A percentile compares a stretch with the other conserved stretches of the same genome.
These are phyloP conservation scores for Candida maesae DNA, from an alignment of 805 yeast species.

Conservation along the genomic window DNA sequence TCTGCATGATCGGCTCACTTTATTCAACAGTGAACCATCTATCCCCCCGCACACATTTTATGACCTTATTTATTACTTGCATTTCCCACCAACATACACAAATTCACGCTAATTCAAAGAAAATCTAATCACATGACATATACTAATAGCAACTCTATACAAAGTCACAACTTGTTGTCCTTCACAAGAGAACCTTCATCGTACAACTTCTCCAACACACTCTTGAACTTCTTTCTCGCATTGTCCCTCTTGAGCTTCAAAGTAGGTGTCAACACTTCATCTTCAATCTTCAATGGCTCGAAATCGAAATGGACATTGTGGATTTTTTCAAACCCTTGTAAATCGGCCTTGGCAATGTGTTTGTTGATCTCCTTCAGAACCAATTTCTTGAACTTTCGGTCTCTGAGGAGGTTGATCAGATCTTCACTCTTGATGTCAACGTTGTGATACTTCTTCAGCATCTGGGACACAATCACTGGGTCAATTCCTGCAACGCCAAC, in stretches of 20 bases:
- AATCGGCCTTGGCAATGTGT: constrained; percentile 27
- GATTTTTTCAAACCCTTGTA: constrained; percentile 62
- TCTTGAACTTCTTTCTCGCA: constrained; percentile 42
- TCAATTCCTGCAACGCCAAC: constrained; percentile 65
- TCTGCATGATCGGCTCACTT: no score
- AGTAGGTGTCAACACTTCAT: constrained; percentile 67
- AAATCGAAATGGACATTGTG: constrained; percentile 50
- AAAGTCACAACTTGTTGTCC: constrained; percentile 20
- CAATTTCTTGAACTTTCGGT: constrained; percentile 19
- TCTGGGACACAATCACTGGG: constrained; percentile 28
- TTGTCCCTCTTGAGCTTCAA: constrained; percentile 49
- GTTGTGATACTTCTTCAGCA: constrained; percentile 16
- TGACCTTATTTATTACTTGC: no score
- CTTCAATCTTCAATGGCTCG: constrained; percentile 59
- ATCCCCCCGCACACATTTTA: no score
- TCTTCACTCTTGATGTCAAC: constrained; percentile 14
- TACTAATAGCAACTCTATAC: not conserved
- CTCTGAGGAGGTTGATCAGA: constrained; percentile 13
- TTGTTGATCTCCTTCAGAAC: constrained; percentile 20
- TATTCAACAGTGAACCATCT: no score
- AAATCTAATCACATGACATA: not conserved
- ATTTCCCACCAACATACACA: no score
- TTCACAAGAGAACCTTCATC: constrained; percentile 43
- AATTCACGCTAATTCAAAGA: no score
- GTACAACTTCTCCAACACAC: constrained; percentile 41